Evolutionary conservation across 1,139 yeast genomes (phyloP), one percentile per base, ranked within the genome.

Genomic region (Spencermartinsiella ligniputridi): DNA sequence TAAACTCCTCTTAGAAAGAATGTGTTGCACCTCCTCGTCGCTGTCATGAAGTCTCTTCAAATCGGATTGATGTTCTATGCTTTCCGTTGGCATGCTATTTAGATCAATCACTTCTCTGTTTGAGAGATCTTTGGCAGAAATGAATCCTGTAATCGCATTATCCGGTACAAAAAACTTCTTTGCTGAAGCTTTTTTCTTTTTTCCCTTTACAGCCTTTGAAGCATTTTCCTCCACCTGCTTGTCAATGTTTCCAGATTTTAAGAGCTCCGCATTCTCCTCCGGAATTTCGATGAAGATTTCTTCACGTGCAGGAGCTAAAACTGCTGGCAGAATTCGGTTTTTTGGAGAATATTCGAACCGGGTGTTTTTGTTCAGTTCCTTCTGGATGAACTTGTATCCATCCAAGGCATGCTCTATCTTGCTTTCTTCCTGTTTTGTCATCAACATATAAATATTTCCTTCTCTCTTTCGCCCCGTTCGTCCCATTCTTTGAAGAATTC

Each of bases 381-480:
- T 73, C 60, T 94, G 97, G 42, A 94, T 81, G 60, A 76, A 77
- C 47, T 79, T 79, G 63, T 94, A 92, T 22, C 89, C 94, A 27
- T 76, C 83, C 83, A 88, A 79, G 0, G 98, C 92, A 53, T 81
- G 79, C 44, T 85, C 88, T 58, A 87, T 86, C 57, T 90, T 92
- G 5, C 67, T 58, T 48, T 84, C 79, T 62, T 94, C 99, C 52
- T 81, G 81, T 13, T 83, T 78, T 4, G 96, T 79, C 57, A 90
- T 79, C 13, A 94, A 67, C 45, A 90, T 68, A n/a, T 87, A 68
- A 2, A 92, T 87, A 48, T 75, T 76, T 39, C 99, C 99, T 53
- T 85, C 88, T 53, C 97, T 71, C 59, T 88, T 87, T 67, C 99
- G 82, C 13, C 98, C 99, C 0, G 99, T 94, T 68, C 99, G 79